Evolutionary conservation across 2,329 filamentous ascomycete species (phyloP), one percentile per base, ranked within the genome.

Genomic region (Ophiostoma perfectum): DNA sequence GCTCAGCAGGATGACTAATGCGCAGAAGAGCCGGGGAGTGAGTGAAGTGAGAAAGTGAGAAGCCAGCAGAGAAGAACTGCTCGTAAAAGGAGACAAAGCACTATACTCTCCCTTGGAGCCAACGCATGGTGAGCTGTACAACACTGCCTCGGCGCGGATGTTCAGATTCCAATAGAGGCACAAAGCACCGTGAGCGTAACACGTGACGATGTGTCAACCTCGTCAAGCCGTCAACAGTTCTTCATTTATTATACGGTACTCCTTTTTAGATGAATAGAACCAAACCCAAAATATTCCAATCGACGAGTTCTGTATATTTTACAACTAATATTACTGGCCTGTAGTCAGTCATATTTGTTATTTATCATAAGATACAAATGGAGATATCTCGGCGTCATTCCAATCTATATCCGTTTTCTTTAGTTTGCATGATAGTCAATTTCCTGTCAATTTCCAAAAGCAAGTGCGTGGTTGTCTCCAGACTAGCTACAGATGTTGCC

Each of bases 111-210:
- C 11, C 55, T 18, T 52, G 49, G 49, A 27, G n/a, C 12, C 49
- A 55, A 60, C 14, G 55, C 55, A 60, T 38, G 55, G 27, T 60
- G 55, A 60, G 55, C n/a, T 60, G 55, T 38, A 60, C 55, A 60
- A 60, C 27, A 27, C 55, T 38, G 55, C 55, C 55, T 60, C 55
- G 55, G 55, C 55, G 49, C 49, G 49, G 8, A 12, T 45, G 4
- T 45, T 45, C 42, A 45, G 42, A 12, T 11, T 45, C 27, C 27
- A 27, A 27, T 1, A 27, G 27, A 27, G 27, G 27, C n/a, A 55
- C n/a, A 16, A 55, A 11, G 49, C 8, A 6, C 49, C n/a, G 49
- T 55, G 27, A 27, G 27, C n/a, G 49, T 36, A 55, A 55, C 49
- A 55, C 49, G 49, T 55, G 49, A 55, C 27, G 49, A 55, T 7